Conservation (phyloP, 441 rosid species). For the Populus hybrid region DNA sequence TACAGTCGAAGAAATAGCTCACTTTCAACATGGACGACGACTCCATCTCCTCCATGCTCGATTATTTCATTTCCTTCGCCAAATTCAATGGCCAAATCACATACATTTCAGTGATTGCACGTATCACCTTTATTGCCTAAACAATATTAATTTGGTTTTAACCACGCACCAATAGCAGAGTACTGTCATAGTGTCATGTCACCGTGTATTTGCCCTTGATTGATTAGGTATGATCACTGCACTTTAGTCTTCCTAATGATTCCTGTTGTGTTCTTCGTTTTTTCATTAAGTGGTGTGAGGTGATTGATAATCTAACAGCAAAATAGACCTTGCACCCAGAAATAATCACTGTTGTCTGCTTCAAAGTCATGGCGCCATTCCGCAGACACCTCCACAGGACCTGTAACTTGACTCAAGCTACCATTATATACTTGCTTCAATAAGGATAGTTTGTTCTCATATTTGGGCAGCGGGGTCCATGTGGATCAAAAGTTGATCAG, state of each 20-base stretch:
- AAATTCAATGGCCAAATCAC: neutral
- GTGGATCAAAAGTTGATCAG: neutral
- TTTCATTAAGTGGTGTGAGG: neutral
- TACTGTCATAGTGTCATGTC: neutral
- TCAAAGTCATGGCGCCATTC: neutral
- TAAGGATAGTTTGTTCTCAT: neutral
- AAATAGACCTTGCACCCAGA: conserved; percentile 21
- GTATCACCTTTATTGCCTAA: neutral
- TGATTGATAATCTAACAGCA: conserved; percentile 20
- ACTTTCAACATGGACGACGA: neutral
- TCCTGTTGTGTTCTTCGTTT: neutral
- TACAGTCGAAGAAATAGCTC: conserved; percentile 7
- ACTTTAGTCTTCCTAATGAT: conserved; percentile 20
- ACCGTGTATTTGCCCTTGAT: neutral
- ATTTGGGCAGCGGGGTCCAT: neutral
- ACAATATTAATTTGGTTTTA: neutral
- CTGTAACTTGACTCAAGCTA: neutral
- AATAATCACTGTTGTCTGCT: neutral
- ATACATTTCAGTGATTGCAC: neutral
- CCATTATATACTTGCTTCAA: neutral
- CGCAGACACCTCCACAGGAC: neutral
- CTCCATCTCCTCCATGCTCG: neutral
- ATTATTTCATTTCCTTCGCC: neutral
- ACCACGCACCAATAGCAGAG: neutral
- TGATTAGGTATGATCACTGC: conserved; percentile 7